These are phyloP conservation scores for Halophytophthora polymorphica DNA, from an alignment of 352 stramenopile genomes.

Conservation along the genomic window DNA sequence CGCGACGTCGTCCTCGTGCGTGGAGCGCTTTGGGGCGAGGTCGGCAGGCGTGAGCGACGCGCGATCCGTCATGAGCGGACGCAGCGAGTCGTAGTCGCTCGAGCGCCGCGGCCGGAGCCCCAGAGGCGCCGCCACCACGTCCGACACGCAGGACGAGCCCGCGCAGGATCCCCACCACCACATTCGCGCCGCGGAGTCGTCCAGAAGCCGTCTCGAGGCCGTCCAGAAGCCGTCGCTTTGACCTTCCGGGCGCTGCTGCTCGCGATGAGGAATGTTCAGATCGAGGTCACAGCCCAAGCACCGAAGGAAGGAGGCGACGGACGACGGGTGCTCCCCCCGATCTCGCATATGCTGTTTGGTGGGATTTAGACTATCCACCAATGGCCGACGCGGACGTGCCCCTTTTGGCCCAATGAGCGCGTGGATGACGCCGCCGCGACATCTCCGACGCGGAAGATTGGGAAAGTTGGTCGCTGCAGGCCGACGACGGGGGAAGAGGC, in stretches of 20 bases:
- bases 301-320: too few relatives aligned
- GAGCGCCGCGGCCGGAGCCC: conserved; percentile 2
- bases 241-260: too few relatives aligned
- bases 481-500: too few relatives aligned
- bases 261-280: not conserved
- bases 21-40: too few relatives aligned
- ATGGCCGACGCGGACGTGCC: not conserved
- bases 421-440: too few relatives aligned
- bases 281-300: too few relatives aligned
- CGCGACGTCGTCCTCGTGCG: not conserved
- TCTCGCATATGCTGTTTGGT: not conserved
- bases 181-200: conserved; percentile 21
- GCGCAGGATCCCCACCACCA: conserved; percentile 68
- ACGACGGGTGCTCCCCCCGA: not conserved
- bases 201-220: not conserved
- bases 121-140: conserved; percentile 15
- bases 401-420: too few relatives aligned
- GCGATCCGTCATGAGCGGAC: conserved; percentile 28
- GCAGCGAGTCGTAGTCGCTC: conserved; percentile 52
- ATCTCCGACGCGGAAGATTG: too few relatives aligned
- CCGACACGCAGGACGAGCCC: conserved; percentile 43
- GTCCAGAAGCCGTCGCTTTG: not conserved
- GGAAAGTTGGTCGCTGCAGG: too few relatives aligned
- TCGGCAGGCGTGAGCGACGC: conserved; percentile 6
- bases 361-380: conserved; percentile 4